Percentiles rank a stretch among this genome's conserved stretches.
phyloP scores from a whole-genome alignment of 257 asterid species.

The Misopates orontium region DNA sequence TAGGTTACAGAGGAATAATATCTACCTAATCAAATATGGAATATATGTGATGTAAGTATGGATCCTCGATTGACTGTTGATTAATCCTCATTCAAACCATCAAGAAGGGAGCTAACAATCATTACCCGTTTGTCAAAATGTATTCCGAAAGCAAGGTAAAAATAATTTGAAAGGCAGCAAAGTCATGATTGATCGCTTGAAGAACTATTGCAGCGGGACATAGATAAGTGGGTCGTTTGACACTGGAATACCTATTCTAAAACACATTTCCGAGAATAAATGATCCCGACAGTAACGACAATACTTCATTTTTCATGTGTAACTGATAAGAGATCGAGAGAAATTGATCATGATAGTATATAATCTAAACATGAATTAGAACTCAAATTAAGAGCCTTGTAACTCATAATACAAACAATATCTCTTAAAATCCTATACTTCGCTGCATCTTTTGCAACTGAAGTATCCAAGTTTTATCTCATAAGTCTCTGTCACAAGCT shows the following conservation, averaged over 20 bases:
- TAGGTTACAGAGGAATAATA: too few species aligned
- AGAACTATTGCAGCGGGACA: background rate
- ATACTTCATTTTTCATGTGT: background rate
- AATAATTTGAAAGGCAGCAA: background rate
- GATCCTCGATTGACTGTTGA: too few species aligned
- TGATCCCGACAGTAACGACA: slow-evolving; percentile 6
- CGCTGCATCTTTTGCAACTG: slow-evolving; percentile 2
- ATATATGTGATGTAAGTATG: too few species aligned
- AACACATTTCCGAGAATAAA: background rate
- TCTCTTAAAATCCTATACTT: background rate
- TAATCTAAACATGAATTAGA: slow-evolving; percentile 7
- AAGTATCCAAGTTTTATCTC: background rate
- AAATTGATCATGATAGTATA: background rate
- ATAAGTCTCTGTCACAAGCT: slow-evolving; percentile 1
- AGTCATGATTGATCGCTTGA: background rate
- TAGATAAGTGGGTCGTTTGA: background rate
- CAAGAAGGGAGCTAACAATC: background rate
- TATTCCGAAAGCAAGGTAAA: background rate
- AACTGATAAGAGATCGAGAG: background rate
- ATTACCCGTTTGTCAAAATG: background rate
- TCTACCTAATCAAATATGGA: too few species aligned
- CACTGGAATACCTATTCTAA: slow-evolving; percentile 10
- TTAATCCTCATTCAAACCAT: too few species aligned
- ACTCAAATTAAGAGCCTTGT: background rate
- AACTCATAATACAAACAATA: background rate